These are phyloP conservation scores for Inga leiocalycina DNA, from an alignment of 306 rosid species.

Conservation along the genomic window DNA sequence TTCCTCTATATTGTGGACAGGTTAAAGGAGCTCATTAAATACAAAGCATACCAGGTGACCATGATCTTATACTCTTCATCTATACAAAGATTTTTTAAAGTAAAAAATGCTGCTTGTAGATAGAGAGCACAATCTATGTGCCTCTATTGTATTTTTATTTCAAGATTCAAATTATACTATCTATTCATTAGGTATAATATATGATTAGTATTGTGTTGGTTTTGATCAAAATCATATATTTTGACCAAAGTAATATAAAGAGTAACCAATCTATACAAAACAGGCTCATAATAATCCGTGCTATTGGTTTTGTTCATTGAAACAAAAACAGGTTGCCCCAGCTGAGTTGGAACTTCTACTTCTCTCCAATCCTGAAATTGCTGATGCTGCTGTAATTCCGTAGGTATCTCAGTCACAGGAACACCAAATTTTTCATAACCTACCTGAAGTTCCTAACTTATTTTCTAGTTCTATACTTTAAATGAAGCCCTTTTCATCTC, in stretches of 20 bases:
- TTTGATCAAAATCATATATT: not conserved
- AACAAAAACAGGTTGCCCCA: slow-evolving; percentile 77
- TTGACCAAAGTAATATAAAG: too few species aligned
- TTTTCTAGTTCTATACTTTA: too few species aligned
- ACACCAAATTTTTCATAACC: not conserved
- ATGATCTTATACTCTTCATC: not conserved
- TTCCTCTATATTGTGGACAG: slow-evolving; percentile 74
- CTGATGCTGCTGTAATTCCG: slow-evolving; percentile 91
- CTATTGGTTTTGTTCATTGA: not conserved
- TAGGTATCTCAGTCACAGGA: slow-evolving; percentile 30
- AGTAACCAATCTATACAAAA: too few species aligned
- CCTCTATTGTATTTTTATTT: not conserved
- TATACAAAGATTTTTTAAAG: not conserved
- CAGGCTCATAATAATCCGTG: too few species aligned
- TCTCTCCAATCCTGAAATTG: slow-evolving; percentile 64
- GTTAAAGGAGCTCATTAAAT: slow-evolving; percentile 87
- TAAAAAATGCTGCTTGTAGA: too few species aligned
- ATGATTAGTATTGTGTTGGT: too few species aligned
- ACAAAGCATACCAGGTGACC: slow-evolving; percentile 88
- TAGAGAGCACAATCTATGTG: not conserved
- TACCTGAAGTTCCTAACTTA: too few species aligned
- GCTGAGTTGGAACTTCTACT: slow-evolving; percentile 82
- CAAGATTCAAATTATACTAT: too few species aligned
- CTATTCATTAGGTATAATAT: too few species aligned
- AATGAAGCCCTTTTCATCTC: not conserved